Evolutionary conservation across 768 basidiomycete species (phyloP), one percentile per base, ranked within the genome.

Genomic region (Guyanaporus albipodus): DNA sequence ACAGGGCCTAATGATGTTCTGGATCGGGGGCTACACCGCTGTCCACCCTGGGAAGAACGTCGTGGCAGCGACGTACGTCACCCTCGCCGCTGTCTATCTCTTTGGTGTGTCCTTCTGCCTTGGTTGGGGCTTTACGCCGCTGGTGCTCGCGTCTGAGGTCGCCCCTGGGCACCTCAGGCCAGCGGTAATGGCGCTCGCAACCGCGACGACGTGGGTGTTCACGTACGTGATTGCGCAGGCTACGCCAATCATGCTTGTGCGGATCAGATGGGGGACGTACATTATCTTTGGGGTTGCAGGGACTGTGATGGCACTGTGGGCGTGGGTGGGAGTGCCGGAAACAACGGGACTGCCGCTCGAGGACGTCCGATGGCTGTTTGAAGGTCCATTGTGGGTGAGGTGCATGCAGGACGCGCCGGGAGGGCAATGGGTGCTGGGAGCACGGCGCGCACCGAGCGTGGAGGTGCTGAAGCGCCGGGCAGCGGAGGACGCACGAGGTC

Each of bases 291-390:
- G 69, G 2, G 34, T 59, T 21, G 59, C 56, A 32, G 59, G 60
- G 15, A 23, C 67, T 2, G 36, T 55, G 45, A 66, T 72, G 60
- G 59, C 58, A 35, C 48, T 40, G 14, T 73, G 60, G 67, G 63
- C 59, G 31, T 67, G 68, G 58, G 50, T 54, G n/a, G 63, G 66
- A 40, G 58, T 73, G 7, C 72, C 72, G 0, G 72, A 73, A 57
- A 73, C 72, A 38, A 69, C 56, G 15, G 66, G 69, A 11, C 61
- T 69, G 19, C 62, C 67, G 28, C 61, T 73, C 23, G 71, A 73
- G 59, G 69, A 73, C 28, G 58, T 73, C 34, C 53, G 49, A 23
- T 64, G 54, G 46, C 28, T 73, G 18, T 72, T 73, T 28, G 66
- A 69, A 42, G 49, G 53, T 4, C 37, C 15, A n/a, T 1, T 61